These are phyloP conservation scores for Cryptosporidium canis DNA, from an alignment of 169 alveolate species.

Conservation along the genomic window DNA sequence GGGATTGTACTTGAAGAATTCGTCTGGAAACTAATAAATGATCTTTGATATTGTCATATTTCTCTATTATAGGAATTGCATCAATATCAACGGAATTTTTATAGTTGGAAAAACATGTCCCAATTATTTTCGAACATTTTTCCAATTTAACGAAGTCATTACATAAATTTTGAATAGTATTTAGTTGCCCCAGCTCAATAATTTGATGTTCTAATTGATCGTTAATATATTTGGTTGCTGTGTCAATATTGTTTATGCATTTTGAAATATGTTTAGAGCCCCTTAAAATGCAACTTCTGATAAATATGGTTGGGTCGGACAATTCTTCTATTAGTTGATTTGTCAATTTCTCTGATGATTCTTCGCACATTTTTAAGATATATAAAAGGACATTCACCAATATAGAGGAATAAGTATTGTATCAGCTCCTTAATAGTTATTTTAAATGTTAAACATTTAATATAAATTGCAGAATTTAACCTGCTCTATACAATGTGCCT, in stretches of 20 bases:
- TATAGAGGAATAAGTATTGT: not conserved
- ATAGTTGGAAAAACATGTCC: not conserved
- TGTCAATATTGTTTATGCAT: constrained; percentile 33
- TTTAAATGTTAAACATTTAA: not conserved
- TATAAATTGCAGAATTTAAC: not conserved
- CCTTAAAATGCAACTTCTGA: constrained; percentile 43
- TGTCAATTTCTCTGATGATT: constrained; percentile 4
- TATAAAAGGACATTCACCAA: not conserved
- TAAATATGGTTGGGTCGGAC: constrained; percentile 45
- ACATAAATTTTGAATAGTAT: constrained; percentile 14
- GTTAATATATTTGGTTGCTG: constrained; percentile 24
- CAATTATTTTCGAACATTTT: not conserved
- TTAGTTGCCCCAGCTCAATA: constrained; percentile 14
- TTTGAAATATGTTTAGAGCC: constrained; percentile 33
- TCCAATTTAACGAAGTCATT: constrained; percentile 17
- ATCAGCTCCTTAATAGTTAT: not conserved
- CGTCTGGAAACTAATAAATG: constrained; percentile 21
- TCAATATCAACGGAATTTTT: not conserved
- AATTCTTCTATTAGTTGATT: constrained; percentile 44
- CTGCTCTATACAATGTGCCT: not conserved
- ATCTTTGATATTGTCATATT: constrained; percentile 47
- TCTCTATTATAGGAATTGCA: constrained; percentile 10
- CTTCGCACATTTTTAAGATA: not conserved
- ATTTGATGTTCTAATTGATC: constrained; percentile 26
- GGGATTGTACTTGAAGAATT: constrained; percentile 12